Evolutionary conservation across 2,329 filamentous ascomycete species (phyloP).

Genomic region (Penicillium sp.): DNA sequence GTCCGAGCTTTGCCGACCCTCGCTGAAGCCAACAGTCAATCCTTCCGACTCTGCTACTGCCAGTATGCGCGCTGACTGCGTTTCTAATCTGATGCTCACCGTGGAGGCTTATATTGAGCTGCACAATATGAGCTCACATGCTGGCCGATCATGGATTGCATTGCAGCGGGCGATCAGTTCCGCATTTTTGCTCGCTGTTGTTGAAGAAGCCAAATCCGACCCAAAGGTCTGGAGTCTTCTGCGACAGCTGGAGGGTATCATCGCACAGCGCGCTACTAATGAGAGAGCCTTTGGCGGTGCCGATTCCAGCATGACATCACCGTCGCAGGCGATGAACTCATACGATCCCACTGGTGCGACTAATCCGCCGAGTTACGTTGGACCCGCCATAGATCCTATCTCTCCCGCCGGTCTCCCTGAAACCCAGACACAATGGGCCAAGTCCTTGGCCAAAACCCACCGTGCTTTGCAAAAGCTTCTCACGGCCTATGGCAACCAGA

Average conservation of each 20-base stretch:
- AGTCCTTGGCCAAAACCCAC: constrained; percentile 47
- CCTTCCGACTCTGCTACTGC: constrained; percentile 39
- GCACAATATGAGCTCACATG: constrained; percentile 43
- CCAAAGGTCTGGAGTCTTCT: constrained; percentile 41
- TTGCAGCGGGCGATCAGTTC: constrained; percentile 50
- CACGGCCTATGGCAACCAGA: constrained; percentile 35
- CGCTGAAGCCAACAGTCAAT: constrained; percentile 54
- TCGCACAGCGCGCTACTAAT: constrained; percentile 42
- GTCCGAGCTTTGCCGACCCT: constrained; percentile 62
- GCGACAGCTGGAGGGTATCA: constrained; percentile 44
- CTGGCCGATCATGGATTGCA: constrained; percentile 48
- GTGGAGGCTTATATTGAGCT: constrained; percentile 63
- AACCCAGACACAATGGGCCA: constrained; percentile 46
- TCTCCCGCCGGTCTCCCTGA: constrained; percentile 33
- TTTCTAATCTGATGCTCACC: constrained; percentile 55
- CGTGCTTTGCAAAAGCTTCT: constrained; percentile 48
- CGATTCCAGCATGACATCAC: constrained; percentile 19
- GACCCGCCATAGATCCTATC: constrained; percentile 26
- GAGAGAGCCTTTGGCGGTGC: constrained; percentile 32
- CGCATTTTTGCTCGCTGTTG: constrained; percentile 48
- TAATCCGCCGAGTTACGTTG: constrained; percentile 29
- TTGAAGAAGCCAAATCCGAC: constrained; percentile 46
- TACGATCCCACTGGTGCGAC: constrained; percentile 31
- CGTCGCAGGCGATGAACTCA: constrained; percentile 15
- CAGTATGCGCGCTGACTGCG: constrained; percentile 53